Conservation (phyloP, 2,329 filamentous ascomycete genomes). For the Alternaria triticina region DNA sequence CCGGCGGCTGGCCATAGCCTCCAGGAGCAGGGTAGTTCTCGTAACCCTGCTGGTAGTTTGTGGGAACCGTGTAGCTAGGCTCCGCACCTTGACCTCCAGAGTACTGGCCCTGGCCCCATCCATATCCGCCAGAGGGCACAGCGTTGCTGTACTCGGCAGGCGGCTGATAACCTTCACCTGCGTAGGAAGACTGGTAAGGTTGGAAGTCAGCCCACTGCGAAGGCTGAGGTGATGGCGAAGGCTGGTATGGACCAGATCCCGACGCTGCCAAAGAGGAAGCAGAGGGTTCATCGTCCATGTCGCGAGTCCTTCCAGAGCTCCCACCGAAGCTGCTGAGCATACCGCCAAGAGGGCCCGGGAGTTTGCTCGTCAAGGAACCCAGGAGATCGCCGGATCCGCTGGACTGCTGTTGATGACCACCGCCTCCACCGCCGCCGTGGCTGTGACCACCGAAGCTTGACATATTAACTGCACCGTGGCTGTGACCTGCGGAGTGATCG, state of each 20-base stretch:
- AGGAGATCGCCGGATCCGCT: constrained; percentile 31
- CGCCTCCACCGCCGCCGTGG: constrained; percentile 18
- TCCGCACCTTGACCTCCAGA: constrained; percentile 41
- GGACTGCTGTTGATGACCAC: constrained; percentile 1
- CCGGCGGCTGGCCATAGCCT: constrained; percentile 24
- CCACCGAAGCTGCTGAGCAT: constrained; percentile 26
- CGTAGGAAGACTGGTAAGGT: constrained; percentile 44
- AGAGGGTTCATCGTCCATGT: constrained; percentile 27
- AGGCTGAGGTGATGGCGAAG: constrained; percentile 34
- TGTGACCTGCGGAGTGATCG: constrained; percentile 41
- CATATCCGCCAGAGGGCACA: constrained; percentile 29
- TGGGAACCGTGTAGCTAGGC: constrained; percentile 42
- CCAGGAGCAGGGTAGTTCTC: constrained; percentile 33
- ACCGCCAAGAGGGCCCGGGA: constrained; percentile 27
- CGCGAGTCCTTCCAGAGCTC: constrained; percentile 29
- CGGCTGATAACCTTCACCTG: constrained; percentile 36
- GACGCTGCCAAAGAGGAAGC: constrained; percentile 13
- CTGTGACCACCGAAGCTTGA: constrained; percentile 29
- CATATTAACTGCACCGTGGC: constrained; percentile 40
- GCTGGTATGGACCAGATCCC: constrained; percentile 22
- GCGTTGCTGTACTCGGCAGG: constrained; percentile 36
- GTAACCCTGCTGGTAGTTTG: constrained; percentile 47
- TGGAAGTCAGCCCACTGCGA: constrained; percentile 41
- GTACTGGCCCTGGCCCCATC: constrained; percentile 42
- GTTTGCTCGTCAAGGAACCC: constrained; percentile 25